These are phyloP conservation scores for Zopfia rhizophila DNA, from an alignment of 2,329 filamentous ascomycete species.

Conservation along the genomic window DNA sequence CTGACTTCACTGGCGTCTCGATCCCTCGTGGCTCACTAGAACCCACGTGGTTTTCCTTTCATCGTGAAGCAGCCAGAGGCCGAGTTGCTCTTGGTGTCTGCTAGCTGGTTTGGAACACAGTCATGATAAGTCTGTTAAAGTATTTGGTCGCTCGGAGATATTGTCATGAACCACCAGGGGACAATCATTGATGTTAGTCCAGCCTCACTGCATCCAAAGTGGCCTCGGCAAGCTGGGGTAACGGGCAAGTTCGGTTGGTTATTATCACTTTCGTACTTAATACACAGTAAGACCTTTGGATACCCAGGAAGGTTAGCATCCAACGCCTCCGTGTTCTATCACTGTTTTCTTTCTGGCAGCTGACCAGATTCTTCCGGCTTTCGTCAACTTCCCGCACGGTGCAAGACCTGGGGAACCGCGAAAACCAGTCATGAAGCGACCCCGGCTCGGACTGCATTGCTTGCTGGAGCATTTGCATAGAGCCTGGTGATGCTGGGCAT, in stretches of 20 bases:
- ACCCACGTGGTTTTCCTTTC: slow-evolving; percentile 17
- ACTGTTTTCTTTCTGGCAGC: slow-evolving; percentile 15
- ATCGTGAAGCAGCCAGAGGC: slow-evolving; percentile 12
- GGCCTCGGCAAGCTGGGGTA: slow-evolving; percentile 5
- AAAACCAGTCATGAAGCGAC: slow-evolving; percentile 15
- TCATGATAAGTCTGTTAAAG: slow-evolving; percentile 15
- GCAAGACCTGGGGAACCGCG: slow-evolving; percentile 3
- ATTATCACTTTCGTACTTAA: slow-evolving; percentile 11
- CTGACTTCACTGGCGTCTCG: slow-evolving; percentile 2
- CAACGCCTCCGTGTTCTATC: slow-evolving; percentile 10
- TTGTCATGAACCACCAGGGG: slow-evolving; percentile 7
- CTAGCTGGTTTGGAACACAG: background rate
- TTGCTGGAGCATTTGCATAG: slow-evolving; percentile 17
- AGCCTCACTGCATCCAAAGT: slow-evolving; percentile 14
- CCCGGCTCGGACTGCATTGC: slow-evolving; percentile 17
- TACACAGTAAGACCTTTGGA: background rate
- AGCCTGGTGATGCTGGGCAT: slow-evolving; percentile 14
- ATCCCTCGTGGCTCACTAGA: slow-evolving; percentile 13
- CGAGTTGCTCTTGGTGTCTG: background rate
- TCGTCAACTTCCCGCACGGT: slow-evolving; percentile 12
- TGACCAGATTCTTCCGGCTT: slow-evolving; percentile 17
- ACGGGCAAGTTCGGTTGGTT: slow-evolving; percentile 16
- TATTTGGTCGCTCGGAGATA: slow-evolving; percentile 13
- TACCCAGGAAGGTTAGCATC: background rate
- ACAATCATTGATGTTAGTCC: slow-evolving; percentile 6